Evolutionary conservation across 768 basidiomycete genomes (phyloP).

Genomic region (Tylopilus rubrobrunneus): DNA sequence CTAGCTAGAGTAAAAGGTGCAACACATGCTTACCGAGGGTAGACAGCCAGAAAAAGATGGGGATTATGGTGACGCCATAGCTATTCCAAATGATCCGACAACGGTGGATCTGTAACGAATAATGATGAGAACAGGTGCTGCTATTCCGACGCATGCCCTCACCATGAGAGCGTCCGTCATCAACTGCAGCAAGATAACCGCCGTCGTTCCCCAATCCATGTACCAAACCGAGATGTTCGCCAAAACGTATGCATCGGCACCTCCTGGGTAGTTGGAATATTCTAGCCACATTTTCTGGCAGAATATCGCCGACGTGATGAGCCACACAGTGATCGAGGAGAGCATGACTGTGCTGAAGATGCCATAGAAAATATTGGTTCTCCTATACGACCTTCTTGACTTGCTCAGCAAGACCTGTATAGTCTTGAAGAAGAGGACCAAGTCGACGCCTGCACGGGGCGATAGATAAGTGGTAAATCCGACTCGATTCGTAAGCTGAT

Average conservation of each 20-base stretch:
- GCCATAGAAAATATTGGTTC: constrained; percentile 16
- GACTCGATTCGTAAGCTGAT: no score
- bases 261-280: constrained; percentile 31
- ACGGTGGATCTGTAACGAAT: constrained; percentile 34
- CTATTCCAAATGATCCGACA: constrained; percentile 35
- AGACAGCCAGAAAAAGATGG: constrained; percentile 20
- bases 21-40: constrained; percentile 14
- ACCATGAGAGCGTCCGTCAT: constrained; percentile 33
- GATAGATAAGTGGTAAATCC: not conserved
- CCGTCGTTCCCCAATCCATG: constrained; percentile 22
- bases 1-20: not conserved
- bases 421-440: constrained; percentile 23
- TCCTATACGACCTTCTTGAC: not conserved
- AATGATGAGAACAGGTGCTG: not conserved
- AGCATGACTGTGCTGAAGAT: constrained; percentile 25
- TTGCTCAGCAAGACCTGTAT: constrained; percentile 9
- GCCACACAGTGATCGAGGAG: constrained; percentile 30
- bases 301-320: constrained; percentile 19
- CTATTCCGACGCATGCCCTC: not conserved
- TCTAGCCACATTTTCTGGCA: constrained; percentile 37
- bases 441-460: constrained; percentile 16
- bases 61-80: constrained; percentile 7
- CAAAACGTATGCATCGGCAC: constrained; percentile 30
- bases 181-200: constrained; percentile 30
- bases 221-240: constrained; percentile 27